Evolutionary conservation across 768 basidiomycete species (phyloP), one percentile per base, ranked within the genome.

Genomic region (Lactarius sp.): DNA sequence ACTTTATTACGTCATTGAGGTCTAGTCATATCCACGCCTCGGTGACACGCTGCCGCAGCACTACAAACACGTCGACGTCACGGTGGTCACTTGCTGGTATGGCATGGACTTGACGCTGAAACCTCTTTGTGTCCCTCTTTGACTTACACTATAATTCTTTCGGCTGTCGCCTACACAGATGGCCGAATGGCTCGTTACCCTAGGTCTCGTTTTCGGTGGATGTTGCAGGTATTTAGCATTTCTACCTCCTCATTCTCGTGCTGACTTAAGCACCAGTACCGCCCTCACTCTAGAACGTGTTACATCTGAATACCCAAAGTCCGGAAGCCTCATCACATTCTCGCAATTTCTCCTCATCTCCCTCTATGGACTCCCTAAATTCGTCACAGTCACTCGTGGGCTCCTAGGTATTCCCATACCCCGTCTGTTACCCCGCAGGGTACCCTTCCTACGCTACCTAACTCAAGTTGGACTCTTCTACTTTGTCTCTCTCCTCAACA

Each of bases 261-360:
- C 50, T 54, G 9, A 65, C 59, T 46, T 49, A 6, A 39, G 31
- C 44, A 41, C 12, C 39, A 91, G 89, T 69, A 93, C 92, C 73
- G 91, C 91, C 37, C 79, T 90, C 62, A 85, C 91, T 0, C 74
- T 88, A 1, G 91, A 94, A 74, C 83, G 85, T 62, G 75, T 92
- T 20, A 92, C 89, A 3, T 79, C 84, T 4, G 75, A 80, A 44
- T 80, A 87, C 70, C 88, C 90, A 0, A 75, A 79, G n/a, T 77
- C 86, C 42, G 94, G 94, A 52, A 83, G 88, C 22, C 81, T 96
- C 47, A 85, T 96, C 70, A 98, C 95, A 0, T 88, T 94, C 69
- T 82, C 86, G 56, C 94, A 97, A 73, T 95, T 94, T 73, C 62
- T 90, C 55, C 70, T 88, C 69, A 85, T 95, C 66, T 85, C 92